Evolutionary conservation across 345 rosid genomes (phyloP), one percentile per base, ranked within the genome.

Genomic region (Hirschfeldia incana): DNA sequence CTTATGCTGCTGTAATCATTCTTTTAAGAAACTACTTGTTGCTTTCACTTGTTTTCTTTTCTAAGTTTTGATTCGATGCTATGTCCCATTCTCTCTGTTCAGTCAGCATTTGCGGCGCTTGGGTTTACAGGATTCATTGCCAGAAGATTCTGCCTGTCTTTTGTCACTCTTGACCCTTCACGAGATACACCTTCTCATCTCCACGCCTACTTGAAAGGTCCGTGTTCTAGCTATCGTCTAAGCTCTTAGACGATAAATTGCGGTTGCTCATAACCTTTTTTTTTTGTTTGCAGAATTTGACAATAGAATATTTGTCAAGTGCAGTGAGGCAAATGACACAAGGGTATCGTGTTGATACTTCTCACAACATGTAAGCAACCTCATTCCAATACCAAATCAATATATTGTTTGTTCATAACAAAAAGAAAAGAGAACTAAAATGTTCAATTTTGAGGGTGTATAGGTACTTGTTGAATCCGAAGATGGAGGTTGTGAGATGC

Each of bases 111-210:
- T n/a, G n/a, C n/a, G n/a, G n/a, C n/a, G n/a, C n/a, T n/a, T n/a
- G n/a, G n/a, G n/a, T n/a, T n/a, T n/a, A n/a, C n/a, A n/a, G n/a
- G n/a, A n/a, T n/a, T n/a, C 21, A 85, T 76, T 83, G 85, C 15
- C 60, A 78, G 10, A 87, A 86, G 87, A 78, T 91, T 66, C 63
- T 95, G 65, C 98, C 97, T 2, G 86, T 93, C 36, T 95, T 95
- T 88, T 70, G 94, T 95, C 62, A 89, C 97, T 8, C 86, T 95
- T 51, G 98, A 95, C 86, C 99, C 99, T 75, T 93, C 86, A 65
- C 89, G 96, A n/a, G 98, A 95, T 46, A 87, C 86, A 17, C 89
- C 91, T 67, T 77, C 88, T 12, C 99, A 95, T 77, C 96, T 93
- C 39, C 65, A 73, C 8, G 88, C 92, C 37, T 93, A 91, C 84